A percentile compares a stretch with the other conserved stretches of the same genome.
Conservation (phyloP, 495 filamentous ascomycete genomes). For the Xylaria intraflava region DNA sequence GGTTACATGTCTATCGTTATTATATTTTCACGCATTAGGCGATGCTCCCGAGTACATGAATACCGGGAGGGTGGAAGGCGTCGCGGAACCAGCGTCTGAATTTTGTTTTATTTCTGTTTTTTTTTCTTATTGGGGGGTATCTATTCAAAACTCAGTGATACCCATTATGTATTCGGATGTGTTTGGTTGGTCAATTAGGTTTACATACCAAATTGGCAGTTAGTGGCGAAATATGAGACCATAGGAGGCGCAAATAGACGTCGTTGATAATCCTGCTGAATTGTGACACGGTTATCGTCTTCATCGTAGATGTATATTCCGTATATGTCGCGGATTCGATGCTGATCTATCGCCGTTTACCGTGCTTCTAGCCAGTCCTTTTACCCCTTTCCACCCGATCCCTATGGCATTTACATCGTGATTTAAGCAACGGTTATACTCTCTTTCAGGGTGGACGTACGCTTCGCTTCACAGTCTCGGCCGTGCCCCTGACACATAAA, state of each 20-base stretch:
- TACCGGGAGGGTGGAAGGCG: background rate
- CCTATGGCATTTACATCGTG: no score
- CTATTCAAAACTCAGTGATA: background rate
- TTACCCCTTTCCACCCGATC: no score
- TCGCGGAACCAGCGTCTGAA: background rate
- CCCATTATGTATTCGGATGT: background rate
- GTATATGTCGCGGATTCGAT: no score
- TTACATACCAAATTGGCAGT: no score
- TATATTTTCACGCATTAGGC: background rate
- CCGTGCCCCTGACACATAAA: constrained; percentile 53
- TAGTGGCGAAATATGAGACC: no score
- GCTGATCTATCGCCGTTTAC: no score
- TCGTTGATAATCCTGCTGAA: no score
- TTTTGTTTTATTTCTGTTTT: background rate
- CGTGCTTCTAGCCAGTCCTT: no score
- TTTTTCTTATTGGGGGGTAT: background rate
- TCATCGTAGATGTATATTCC: no score
- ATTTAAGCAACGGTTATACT: background rate
- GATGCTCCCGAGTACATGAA: background rate
- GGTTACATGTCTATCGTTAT: background rate
- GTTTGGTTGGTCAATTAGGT: background rate
- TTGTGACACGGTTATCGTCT: no score
- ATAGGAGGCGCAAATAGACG: no score
- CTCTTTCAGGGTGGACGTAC: background rate
- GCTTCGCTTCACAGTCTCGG: background rate